Conservation (phyloP, 225 moss, liverwort and hornwort species). For the Pseudisothecium myosuroides region DNA sequence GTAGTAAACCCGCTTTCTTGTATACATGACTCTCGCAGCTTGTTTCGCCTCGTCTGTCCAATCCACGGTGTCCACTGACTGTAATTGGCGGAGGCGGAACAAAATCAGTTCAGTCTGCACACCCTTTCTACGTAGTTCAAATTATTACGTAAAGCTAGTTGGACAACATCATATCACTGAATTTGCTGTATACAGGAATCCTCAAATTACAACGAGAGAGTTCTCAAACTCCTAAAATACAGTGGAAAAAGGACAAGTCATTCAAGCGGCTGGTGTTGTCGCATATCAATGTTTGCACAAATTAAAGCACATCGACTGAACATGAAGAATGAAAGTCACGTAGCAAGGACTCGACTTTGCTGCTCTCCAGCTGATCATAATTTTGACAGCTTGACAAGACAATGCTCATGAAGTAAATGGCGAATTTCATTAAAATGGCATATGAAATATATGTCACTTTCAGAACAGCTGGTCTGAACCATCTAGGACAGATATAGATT, state of each 20-base stretch:
- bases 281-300: background rate
- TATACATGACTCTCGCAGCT: slow-evolving; percentile 71
- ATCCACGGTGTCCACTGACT: slow-evolving; percentile 69
- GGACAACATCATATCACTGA: background rate
- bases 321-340: background rate
- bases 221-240: background rate
- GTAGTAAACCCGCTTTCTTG: slow-evolving; percentile 91
- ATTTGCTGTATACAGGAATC: background rate
- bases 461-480: no score
- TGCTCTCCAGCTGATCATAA: background rate
- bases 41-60: slow-evolving; percentile 68
- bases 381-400: background rate
- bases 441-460: no score
- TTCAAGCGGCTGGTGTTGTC: background rate
- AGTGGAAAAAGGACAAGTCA: background rate
- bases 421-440: no score
- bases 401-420: background rate
- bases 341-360: background rate
- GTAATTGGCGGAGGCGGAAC: slow-evolving; percentile 83
- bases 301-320: background rate
- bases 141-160: background rate
- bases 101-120: slow-evolving; percentile 86
- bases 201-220: background rate
- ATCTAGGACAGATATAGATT: no score
- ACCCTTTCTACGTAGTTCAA: slow-evolving; percentile 15